Base-by-base conservation (phyloP, 495 filamentous ascomycete genomes). In the Xylaria palmicola region DNA sequence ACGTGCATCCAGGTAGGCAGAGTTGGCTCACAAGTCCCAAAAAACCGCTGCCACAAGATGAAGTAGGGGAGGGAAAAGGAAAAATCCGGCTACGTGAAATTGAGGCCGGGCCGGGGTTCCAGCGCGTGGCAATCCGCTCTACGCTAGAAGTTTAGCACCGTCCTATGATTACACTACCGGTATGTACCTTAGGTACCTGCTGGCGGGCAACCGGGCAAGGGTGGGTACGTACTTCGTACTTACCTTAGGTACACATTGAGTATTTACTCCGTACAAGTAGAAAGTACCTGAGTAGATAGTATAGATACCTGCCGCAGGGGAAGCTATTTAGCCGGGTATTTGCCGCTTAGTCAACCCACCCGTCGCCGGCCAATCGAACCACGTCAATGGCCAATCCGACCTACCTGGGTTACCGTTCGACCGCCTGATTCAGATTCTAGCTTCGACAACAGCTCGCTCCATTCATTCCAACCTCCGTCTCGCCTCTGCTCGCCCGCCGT, bases 331-430 rank as follows among this genome's bases (percentile, higher is more conserved):
- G 26, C 66, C 67, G 67, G 64, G 13, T 29, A 60, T 67, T 63
- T 59, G 3, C 34, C 69, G 69, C 60, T 71, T 67, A 69, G 62
- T 69, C 66, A 71, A 53, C 37, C 27, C 61, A 34, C 49, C 58
- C 52, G 52, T 45, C 36, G 40, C 32, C 36, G 55, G 56, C 66
- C 66, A 65, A 68, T 68, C 68, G 65, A 68, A 66, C 65, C 63
- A 70, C 52, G 22, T n/a, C 51, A 12, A 30, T 62, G 57, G 56
- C 9, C 44, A 40, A 40, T 53, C 15, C 50, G 2, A 10, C 26
- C 32, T 39, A 49, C 9, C 15, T 2, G n/a, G 6, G 32, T 13
- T 8, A 45, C 20, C 44, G 26, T 29, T 48, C 47, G 59, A 48
- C 51, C 44, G 39, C 40, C 43, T 50, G 43, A 51, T 50, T 59